Evolutionary conservation across 768 basidiomycete genomes (phyloP).

Genomic region (Russula virescens): DNA sequence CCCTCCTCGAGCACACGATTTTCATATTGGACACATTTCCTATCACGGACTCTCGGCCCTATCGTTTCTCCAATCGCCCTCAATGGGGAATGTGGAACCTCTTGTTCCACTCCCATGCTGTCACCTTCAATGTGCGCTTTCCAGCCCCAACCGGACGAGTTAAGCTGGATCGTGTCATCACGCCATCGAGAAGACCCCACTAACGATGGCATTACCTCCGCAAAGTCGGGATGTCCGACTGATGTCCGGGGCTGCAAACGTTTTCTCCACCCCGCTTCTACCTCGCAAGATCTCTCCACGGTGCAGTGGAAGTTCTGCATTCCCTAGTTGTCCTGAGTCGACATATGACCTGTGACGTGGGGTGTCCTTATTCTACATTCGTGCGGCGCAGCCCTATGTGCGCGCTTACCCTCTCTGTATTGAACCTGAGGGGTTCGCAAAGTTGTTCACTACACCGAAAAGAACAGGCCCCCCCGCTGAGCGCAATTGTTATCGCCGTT

Average conservation of each 20-base stretch:
- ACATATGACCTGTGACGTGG: neutral
- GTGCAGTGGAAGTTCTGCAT: too few relatives aligned
- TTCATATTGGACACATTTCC: neutral
- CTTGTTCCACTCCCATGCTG: neutral
- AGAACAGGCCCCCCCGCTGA: too few relatives aligned
- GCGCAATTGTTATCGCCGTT: neutral
- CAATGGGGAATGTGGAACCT: neutral
- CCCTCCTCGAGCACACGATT: too few relatives aligned
- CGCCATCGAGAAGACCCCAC: neutral
- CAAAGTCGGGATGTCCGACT: neutral
- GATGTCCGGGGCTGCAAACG: too few relatives aligned
- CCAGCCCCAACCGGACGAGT: neutral
- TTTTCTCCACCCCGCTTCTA: neutral
- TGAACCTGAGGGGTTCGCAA: neutral
- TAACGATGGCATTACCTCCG: neutral
- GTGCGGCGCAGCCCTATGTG: neutral
- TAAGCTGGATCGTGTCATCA: neutral
- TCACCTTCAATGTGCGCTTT: neutral
- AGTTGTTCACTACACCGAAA: neutral
- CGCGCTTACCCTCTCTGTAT: too few relatives aligned
- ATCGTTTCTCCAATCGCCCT: constrained; percentile 7
- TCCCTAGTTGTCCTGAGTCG: neutral
- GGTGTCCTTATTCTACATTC: neutral
- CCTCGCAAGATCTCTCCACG: neutral
- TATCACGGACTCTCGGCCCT: neutral